A percentile compares a stretch with the other conserved stretches of the same genome.
These are phyloP conservation scores for Citeromyces hawaiiensis DNA, from an alignment of 1,139 yeast genomes.

Conservation along the genomic window DNA sequence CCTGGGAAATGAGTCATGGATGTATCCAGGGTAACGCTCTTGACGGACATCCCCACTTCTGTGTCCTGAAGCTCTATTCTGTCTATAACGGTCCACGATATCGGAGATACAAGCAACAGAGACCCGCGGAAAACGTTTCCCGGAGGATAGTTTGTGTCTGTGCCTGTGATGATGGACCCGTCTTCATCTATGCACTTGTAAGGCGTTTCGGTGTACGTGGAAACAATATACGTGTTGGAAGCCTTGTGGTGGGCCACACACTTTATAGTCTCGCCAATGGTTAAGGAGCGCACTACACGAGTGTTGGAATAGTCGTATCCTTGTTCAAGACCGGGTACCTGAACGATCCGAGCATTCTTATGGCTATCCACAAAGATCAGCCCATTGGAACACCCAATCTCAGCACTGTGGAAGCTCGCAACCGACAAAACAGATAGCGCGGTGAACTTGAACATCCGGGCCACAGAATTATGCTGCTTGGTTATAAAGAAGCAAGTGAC, in stretches of 20 bases:
- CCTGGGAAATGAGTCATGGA: slow-evolving; percentile 17
- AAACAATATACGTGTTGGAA: slow-evolving; percentile 50
- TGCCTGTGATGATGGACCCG: slow-evolving; percentile 49
- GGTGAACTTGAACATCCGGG: slow-evolving; percentile 58
- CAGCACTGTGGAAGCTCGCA: slow-evolving; percentile 28
- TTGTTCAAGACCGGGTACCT: slow-evolving; percentile 18
- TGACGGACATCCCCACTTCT: slow-evolving; percentile 50
- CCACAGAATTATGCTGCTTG: slow-evolving; percentile 50
- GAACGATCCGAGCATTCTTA: slow-evolving; percentile 61
- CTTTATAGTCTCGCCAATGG: slow-evolving; percentile 52
- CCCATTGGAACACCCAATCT: slow-evolving; percentile 23
- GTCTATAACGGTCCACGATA: slow-evolving; percentile 69
- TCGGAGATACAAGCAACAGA: slow-evolving; percentile 57
- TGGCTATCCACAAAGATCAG: slow-evolving; percentile 62
- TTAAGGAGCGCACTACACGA: slow-evolving; percentile 44
- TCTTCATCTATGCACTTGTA: slow-evolving; percentile 71
- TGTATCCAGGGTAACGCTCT: slow-evolving; percentile 44
- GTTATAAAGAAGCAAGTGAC: slow-evolving; percentile 55
- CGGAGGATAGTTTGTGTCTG: slow-evolving; percentile 28
- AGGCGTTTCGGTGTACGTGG: slow-evolving; percentile 47
- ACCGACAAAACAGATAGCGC: slow-evolving; percentile 52
- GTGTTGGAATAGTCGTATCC: slow-evolving; percentile 20
- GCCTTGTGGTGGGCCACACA: slow-evolving; percentile 62
- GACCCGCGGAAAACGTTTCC: slow-evolving; percentile 47
- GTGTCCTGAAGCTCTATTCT: slow-evolving; percentile 50